Base-by-base conservation (phyloP, 176 grass and related monocot genomes). In the Oryza rufipogon region DNA sequence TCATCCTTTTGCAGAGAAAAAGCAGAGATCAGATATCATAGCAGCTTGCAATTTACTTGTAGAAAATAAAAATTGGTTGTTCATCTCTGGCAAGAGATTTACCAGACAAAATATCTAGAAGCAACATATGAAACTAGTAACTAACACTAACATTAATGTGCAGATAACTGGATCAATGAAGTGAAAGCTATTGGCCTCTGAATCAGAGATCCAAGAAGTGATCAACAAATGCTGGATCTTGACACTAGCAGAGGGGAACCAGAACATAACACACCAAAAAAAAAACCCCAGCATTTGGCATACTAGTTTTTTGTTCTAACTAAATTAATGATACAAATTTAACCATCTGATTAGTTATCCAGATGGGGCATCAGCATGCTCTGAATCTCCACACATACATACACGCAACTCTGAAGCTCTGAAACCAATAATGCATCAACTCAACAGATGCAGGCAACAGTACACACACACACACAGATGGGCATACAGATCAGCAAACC, bases 171-270 rank as follows among this genome's bases (percentile, higher is more conserved):
- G 64, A 78, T 79, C 60, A 25, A 15, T 44, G 20, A 3, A 60
- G 33, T 30, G 22, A 64, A 68, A 79, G 13, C 33, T 64, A 42
- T 2, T 20, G 1, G 7, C 2, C 56, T 52, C 12, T 38, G 30
- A 73, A 65, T 36, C 76, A 70, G 20, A 51, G 34, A 52, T 20
- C 14, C 28, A 42, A 36, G 7, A 64, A 54, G 19, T 41, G 68
- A 45, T 86, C 60, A 67, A 54, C 19, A 73, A 11, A 68, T 52
- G n/a, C 15, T 68, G 77, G 25, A 80, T 86, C 45, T 22, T 75
- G 22, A 64, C 5, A 65, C 6, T n/a, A 60, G 30, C 7, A 49
- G 6, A 70, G 12, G 20, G 16, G 22, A 36, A 58, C 7, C 54
- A 58, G 19, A 23, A 26, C 8, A 25, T 7, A 15, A 0, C 20